These are phyloP conservation scores for Solanum tacnaense DNA, from an alignment of 257 asterid genomes.

Conservation along the genomic window DNA sequence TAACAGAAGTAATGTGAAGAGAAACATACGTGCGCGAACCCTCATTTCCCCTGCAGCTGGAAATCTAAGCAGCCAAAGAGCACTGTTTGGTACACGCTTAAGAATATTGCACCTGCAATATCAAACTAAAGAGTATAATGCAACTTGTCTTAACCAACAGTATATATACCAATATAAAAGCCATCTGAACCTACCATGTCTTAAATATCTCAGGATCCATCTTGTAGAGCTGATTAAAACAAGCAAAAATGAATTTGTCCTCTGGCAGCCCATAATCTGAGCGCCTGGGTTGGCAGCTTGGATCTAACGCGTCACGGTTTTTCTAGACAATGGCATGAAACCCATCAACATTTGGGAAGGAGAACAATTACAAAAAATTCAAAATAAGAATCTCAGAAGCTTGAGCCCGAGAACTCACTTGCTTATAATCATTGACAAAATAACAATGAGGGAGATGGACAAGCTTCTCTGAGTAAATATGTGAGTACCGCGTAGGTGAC, in stretches of 20 bases:
- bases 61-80: constrained; percentile 93
- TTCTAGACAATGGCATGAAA: constrained; percentile 34
- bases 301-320: constrained; percentile 85
- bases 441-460: constrained; percentile 97
- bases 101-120: constrained; percentile 90
- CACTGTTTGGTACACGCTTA: constrained; percentile 94
- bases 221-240: constrained; percentile 99
- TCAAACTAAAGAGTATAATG: background rate
- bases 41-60: constrained; percentile 99
- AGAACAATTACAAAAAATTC: background rate
- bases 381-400: constrained; percentile 9
- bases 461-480: constrained; percentile 90
- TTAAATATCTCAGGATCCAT: constrained; percentile 94
- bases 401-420: constrained; percentile 75
- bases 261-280: constrained; percentile 92
- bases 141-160: background rate
- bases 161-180: background rate
- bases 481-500: constrained; percentile 68
- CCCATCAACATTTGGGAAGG: background rate
- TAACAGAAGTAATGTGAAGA: background rate
- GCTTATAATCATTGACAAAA: constrained; percentile 94
- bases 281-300: constrained; percentile 67
- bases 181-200: constrained; percentile 50
- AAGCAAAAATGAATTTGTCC: constrained; percentile 90
- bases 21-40: constrained; percentile 71